A percentile compares a stretch with the other conserved stretches of the same genome.
These are phyloP conservation scores for Pestalotiopsis sp. DNA, from an alignment of 2,329 filamentous ascomycete species.

Conservation along the genomic window DNA sequence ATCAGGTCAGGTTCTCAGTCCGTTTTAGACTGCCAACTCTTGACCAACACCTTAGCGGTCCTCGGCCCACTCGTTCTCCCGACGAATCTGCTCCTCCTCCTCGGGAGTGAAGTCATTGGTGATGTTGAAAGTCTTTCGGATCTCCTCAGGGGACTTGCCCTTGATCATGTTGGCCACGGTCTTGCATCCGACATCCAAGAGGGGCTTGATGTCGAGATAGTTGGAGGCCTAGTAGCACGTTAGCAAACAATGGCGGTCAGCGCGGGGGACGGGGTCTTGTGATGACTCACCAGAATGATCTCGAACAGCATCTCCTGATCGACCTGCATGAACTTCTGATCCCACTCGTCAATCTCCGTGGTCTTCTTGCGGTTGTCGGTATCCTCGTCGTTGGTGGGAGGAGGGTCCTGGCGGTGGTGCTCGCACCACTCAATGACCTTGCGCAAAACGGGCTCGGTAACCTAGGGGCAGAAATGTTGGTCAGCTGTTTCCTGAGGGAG, in stretches of 20 bases:
- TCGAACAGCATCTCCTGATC: constrained; percentile 99
- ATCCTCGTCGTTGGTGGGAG: constrained; percentile 82
- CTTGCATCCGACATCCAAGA: constrained; percentile 98
- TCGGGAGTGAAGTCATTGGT: constrained; percentile 99
- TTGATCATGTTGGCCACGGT: constrained; percentile 99
- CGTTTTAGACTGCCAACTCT: neutral
- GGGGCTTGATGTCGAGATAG: constrained; percentile 98
- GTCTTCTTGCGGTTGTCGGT: constrained; percentile 96
- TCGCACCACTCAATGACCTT: constrained; percentile 99
- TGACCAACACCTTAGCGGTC: constrained; percentile 58
- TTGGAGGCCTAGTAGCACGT: constrained; percentile 74
- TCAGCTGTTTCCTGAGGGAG: neutral
- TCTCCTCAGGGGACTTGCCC: constrained; percentile 99
- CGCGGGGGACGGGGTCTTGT: neutral
- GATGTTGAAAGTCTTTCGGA: constrained; percentile 99
- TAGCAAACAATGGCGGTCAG: constrained; percentile 24
- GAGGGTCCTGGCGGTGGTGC: constrained; percentile 89
- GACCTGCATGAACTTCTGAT: constrained; percentile 99
- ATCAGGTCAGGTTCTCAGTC: neutral
- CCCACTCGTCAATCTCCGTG: constrained; percentile 99
- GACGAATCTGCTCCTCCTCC: constrained; percentile 96
- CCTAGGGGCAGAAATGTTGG: constrained; percentile 45
- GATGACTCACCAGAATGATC: constrained; percentile 81
- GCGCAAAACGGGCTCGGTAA: constrained; percentile 89
- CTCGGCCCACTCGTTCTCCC: constrained; percentile 91